Evolutionary conservation across 305 asterid species (phyloP).

Genomic region (Fraxinus dipetala): DNA sequence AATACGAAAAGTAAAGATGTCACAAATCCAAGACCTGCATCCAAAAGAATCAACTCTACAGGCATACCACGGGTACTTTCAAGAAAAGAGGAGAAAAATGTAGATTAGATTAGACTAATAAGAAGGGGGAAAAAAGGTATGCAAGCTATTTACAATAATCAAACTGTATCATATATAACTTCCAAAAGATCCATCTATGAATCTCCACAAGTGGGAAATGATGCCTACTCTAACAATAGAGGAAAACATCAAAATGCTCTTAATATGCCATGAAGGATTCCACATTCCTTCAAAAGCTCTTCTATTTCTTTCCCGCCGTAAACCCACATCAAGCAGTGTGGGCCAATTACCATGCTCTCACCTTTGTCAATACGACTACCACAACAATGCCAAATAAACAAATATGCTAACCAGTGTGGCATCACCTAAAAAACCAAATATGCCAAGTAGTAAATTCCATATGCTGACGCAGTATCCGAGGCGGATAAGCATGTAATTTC

Average conservation of each 20-base stretch:
- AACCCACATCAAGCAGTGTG: background rate
- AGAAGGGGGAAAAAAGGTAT: background rate
- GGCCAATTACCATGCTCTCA: background rate
- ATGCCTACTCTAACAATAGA: background rate
- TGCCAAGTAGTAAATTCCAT: background rate
- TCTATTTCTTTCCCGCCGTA: background rate
- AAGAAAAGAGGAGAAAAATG: background rate
- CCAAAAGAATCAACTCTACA: conserved; percentile 22
- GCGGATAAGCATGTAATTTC: background rate
- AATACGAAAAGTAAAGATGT: conserved; percentile 77
- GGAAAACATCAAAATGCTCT: background rate
- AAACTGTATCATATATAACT: background rate
- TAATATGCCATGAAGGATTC: background rate
- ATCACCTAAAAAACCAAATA: background rate
- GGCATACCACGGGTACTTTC: conserved; percentile 18
- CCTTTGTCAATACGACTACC: background rate
- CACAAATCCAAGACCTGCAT: conserved; percentile 89
- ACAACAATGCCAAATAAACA: background rate
- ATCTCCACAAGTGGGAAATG: background rate
- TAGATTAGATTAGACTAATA: too few relatives aligned
- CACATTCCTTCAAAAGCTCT: background rate
- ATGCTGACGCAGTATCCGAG: background rate
- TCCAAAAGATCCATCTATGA: background rate
- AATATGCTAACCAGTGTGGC: background rate
- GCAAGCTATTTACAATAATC: background rate